A percentile compares a stretch with the other conserved stretches of the same genome.
phyloP scores from a whole-genome alignment of 148 eudicot genomes.

The Rhododendron ovatum region DNA sequence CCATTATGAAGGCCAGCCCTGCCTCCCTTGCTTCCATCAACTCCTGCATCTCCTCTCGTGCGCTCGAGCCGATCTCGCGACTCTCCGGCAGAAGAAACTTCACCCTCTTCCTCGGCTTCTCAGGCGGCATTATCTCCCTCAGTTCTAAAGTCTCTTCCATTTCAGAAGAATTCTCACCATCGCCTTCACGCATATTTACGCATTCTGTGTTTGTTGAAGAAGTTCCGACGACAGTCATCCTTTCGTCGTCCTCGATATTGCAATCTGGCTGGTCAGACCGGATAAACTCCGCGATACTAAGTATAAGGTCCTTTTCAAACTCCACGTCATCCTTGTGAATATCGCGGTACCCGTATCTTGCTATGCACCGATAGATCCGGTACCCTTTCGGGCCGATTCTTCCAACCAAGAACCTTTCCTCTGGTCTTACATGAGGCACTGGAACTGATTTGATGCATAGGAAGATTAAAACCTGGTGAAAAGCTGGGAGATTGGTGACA shows the following conservation, averaged over 20 bases:
- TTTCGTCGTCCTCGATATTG: constrained; percentile 38
- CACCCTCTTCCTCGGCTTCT: constrained; percentile 56
- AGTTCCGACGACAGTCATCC: constrained; percentile 69
- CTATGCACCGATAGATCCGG: constrained; percentile 78
- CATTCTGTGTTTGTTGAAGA: constrained; percentile 37
- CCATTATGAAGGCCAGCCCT: constrained; percentile 82
- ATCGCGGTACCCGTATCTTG: constrained; percentile 87
- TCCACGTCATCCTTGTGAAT: constrained; percentile 72
- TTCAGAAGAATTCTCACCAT: constrained; percentile 16
- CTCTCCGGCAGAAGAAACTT: constrained; percentile 75
- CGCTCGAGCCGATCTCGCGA: constrained; percentile 37
- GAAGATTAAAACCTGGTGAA: constrained; percentile 85
- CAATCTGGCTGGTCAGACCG: constrained; percentile 46
- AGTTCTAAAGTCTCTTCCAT: constrained; percentile 21
- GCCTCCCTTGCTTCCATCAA: constrained; percentile 87
- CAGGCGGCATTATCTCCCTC: constrained; percentile 34
- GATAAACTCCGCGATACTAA: constrained; percentile 83
- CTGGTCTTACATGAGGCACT: constrained; percentile 75
- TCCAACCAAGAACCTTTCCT: constrained; percentile 81
- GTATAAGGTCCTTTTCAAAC: constrained; percentile 83
- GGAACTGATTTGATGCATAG: constrained; percentile 81
- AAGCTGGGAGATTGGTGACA: constrained; percentile 91
- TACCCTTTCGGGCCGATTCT: constrained; percentile 79
- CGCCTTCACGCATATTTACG: constrained; percentile 35
- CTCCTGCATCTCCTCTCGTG: constrained; percentile 61